A percentile compares a stretch with the other conserved stretches of the same genome.
Conservation (phyloP, 257 asterid genomes). For the Solanum infundibuliforme region DNA sequence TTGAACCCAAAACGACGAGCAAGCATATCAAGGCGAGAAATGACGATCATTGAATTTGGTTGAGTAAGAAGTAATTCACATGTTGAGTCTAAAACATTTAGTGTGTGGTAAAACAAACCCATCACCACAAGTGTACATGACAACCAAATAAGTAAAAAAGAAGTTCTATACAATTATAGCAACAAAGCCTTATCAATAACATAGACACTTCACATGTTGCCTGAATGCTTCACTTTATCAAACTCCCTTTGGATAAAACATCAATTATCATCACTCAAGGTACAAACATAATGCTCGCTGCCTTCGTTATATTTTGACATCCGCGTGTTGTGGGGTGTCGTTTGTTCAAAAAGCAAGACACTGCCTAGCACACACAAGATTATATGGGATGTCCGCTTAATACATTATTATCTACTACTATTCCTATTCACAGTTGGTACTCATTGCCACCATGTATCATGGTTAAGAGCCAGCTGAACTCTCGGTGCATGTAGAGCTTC, state of each 20-base stretch:
- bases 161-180: neutral
- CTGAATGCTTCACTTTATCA: conserved; percentile 14
- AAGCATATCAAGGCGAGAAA: conserved; percentile 50
- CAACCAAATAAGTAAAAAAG: neutral
- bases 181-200: conserved; percentile 1
- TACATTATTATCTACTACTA: conserved; percentile 23
- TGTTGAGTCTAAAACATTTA: too few relatives aligned
- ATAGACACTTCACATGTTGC: conserved; percentile 1
- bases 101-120: neutral
- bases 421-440: conserved; percentile 24
- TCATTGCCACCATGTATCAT: conserved; percentile 7
- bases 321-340: conserved; percentile 17
- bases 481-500: conserved; percentile 3
- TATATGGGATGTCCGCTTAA: conserved; percentile 19
- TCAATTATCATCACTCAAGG: conserved; percentile 10
- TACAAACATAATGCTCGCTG: conserved; percentile 15
- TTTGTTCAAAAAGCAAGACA: conserved; percentile 33
- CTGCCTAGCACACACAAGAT: conserved; percentile 18
- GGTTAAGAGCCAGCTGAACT: conserved; percentile 2
- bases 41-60: conserved; percentile 43
- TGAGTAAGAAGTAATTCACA: conserved; percentile 47
- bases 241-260: conserved; percentile 12
- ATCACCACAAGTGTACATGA: neutral
- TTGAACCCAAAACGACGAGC: conserved; percentile 61
- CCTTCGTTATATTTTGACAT: conserved; percentile 10